phyloP scores from a whole-genome alignment of 495 filamentous ascomycete species.

The Podospora appendiculata region DNA sequence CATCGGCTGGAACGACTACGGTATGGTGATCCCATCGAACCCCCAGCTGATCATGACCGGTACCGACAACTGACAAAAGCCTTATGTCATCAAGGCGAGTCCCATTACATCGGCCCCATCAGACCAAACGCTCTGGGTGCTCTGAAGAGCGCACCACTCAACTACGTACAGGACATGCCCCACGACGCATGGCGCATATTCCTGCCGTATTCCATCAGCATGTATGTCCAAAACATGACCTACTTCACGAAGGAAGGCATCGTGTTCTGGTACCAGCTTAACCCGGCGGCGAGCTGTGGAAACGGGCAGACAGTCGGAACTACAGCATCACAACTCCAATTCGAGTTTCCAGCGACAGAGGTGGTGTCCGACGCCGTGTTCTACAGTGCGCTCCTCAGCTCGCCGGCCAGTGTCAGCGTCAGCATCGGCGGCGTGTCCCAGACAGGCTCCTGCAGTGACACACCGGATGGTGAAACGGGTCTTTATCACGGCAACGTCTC shows the following conservation, averaged over 20 bases:
- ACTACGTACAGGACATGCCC: slow-evolving; percentile 8
- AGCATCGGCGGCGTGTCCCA: slow-evolving; percentile 9
- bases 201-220: slow-evolving; percentile 15
- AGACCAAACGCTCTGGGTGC: slow-evolving; percentile 3
- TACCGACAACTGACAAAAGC: too few relatives aligned
- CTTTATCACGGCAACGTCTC: slow-evolving; percentile 14
- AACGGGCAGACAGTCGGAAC: slow-evolving; percentile 13
- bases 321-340: background rate
- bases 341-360: slow-evolving; percentile 4
- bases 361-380: slow-evolving; percentile 16
- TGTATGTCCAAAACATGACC: slow-evolving; percentile 6
- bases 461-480: background rate
- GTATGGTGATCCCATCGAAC: too few relatives aligned
- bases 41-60: too few relatives aligned
- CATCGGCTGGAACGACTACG: slow-evolving; percentile 65
- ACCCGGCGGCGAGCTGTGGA: slow-evolving; percentile 12
- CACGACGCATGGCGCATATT: slow-evolving; percentile 20
- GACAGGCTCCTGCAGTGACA: slow-evolving; percentile 4
- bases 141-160: slow-evolving; percentile 8
- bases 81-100: slow-evolving; percentile 33
- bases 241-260: background rate
- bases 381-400: slow-evolving; percentile 12
- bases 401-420: slow-evolving; percentile 8
- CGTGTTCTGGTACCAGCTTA: slow-evolving; percentile 7
- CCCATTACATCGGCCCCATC: slow-evolving; percentile 40